Evolutionary conservation across 2,329 filamentous ascomycete genomes (phyloP).

Genomic region (Xylariaceae sp.): DNA sequence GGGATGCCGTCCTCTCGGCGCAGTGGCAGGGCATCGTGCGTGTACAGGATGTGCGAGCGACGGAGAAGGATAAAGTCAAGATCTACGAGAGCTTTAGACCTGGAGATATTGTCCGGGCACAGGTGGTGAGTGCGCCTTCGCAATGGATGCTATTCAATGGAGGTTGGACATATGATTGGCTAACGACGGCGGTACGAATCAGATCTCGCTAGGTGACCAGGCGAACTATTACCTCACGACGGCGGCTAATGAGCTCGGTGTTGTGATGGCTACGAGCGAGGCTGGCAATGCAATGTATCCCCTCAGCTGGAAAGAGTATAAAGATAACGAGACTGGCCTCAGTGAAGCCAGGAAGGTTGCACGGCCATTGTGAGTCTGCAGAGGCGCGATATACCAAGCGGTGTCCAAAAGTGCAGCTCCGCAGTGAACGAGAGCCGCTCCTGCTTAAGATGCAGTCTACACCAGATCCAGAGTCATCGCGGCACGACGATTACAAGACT

Average conservation of each 20-base stretch:
- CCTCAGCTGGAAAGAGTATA: slow-evolving; percentile 92
- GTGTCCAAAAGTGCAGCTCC: no score
- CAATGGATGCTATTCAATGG: background rate
- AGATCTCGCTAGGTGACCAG: slow-evolving; percentile 90
- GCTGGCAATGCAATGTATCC: slow-evolving; percentile 87
- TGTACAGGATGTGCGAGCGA: slow-evolving; percentile 86
- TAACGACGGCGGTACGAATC: background rate
- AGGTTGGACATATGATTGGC: slow-evolving; percentile 1
- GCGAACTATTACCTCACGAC: slow-evolving; percentile 94
- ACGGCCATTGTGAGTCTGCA: slow-evolving; percentile 68
- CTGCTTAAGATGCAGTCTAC: no score
- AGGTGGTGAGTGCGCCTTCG: slow-evolving; percentile 58
- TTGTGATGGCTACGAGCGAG: slow-evolving; percentile 89
- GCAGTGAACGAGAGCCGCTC: no score
- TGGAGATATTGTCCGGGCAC: slow-evolving; percentile 83
- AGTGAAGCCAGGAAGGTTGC: slow-evolving; percentile 87
- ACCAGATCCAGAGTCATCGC: no score
- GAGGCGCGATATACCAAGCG: no score
- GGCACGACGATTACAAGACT: no score
- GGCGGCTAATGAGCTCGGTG: slow-evolving; percentile 83
- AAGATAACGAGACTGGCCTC: slow-evolving; percentile 72
- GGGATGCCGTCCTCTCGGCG: slow-evolving; percentile 66
- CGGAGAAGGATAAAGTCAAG: slow-evolving; percentile 92
- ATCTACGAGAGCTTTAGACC: slow-evolving; percentile 89
- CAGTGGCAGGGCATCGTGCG: slow-evolving; percentile 84